These are phyloP conservation scores for Gnomoniopsis smithogilvyi DNA, from an alignment of 2,329 filamentous ascomycete genomes.

Conservation along the genomic window DNA sequence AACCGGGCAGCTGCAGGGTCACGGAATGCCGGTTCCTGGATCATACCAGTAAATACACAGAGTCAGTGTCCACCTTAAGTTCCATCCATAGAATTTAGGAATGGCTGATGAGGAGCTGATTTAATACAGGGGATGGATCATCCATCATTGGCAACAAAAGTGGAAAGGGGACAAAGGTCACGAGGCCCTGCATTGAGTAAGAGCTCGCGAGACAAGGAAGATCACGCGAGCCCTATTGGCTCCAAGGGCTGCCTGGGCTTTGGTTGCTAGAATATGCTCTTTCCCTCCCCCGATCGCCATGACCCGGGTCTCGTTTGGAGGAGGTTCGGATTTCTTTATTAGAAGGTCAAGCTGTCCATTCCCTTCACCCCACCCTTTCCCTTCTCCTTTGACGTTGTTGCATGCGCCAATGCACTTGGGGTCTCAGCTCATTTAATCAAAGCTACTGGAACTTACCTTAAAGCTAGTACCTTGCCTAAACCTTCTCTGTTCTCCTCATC, in stretches of 20 bases:
- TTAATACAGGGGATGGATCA: background rate
- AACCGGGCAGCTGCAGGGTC: too few species aligned
- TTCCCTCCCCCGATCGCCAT: background rate
- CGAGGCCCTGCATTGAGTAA: background rate
- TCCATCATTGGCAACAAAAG: too few species aligned
- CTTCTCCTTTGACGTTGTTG: background rate
- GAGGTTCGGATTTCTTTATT: background rate
- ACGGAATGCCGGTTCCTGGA: background rate
- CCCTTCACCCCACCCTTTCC: background rate
- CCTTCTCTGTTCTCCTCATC: too few species aligned
- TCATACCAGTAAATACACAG: background rate
- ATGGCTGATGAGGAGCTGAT: background rate
- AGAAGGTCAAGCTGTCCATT: background rate
- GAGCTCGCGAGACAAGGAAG: background rate
- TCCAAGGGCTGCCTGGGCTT: background rate
- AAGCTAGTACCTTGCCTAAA: too few species aligned
- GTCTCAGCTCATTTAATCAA: background rate
- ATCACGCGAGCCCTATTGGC: background rate
- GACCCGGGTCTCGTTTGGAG: background rate
- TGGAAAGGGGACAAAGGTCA: background rate
- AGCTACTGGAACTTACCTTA: too few species aligned
- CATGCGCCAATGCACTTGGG: background rate
- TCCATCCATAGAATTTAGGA: too few species aligned
- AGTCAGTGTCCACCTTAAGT: too few species aligned
- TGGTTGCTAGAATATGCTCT: background rate